These are phyloP conservation scores for Brassica incana DNA, from an alignment of 345 rosid genomes.

Conservation along the genomic window DNA sequence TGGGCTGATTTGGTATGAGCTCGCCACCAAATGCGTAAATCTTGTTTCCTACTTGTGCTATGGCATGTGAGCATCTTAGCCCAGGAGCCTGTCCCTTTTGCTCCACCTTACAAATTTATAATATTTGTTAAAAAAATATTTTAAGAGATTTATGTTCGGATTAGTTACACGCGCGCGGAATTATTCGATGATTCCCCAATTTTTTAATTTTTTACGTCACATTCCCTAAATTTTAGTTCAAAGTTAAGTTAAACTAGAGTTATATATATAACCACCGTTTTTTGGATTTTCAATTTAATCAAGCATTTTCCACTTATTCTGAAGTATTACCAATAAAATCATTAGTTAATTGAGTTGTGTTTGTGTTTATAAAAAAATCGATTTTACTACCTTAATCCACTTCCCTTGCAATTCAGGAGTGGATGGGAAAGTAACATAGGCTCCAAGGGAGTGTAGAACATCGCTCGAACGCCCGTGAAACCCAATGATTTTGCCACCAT, in stretches of 20 bases:
- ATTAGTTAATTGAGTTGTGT: not conserved
- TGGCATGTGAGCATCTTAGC: conserved; percentile 32
- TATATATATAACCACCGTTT: not conserved
- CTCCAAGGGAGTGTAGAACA: conserved; percentile 28
- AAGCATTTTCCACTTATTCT: not conserved
- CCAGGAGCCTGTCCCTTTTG: conserved; percentile 28
- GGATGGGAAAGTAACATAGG: conserved; percentile 12
- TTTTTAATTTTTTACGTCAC: not conserved
- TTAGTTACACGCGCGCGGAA: not conserved
- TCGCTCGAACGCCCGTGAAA: conserved; percentile 32
- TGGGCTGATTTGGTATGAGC: not conserved
- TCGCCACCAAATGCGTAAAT: conserved; percentile 21
- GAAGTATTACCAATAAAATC: not conserved
- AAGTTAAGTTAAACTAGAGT: not conserved
- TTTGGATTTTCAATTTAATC: not conserved
- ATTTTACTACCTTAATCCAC: conserved; percentile 26
- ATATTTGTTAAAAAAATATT: not conserved
- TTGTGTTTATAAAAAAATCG: not conserved
- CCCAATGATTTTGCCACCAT: conserved; percentile 35
- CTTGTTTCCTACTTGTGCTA: conserved; percentile 33
- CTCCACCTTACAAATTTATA: conserved; percentile 2
- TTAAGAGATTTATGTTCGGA: not conserved
- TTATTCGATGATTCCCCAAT: not conserved
- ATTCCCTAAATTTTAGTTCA: too few relatives aligned
- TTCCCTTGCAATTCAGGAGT: conserved; percentile 12